A percentile compares a stretch with the other conserved stretches of the same genome.
Evolutionary conservation across 2,329 filamentous ascomycete species (phyloP).

Genomic region (Lasiodiplodia theobromae): DNA sequence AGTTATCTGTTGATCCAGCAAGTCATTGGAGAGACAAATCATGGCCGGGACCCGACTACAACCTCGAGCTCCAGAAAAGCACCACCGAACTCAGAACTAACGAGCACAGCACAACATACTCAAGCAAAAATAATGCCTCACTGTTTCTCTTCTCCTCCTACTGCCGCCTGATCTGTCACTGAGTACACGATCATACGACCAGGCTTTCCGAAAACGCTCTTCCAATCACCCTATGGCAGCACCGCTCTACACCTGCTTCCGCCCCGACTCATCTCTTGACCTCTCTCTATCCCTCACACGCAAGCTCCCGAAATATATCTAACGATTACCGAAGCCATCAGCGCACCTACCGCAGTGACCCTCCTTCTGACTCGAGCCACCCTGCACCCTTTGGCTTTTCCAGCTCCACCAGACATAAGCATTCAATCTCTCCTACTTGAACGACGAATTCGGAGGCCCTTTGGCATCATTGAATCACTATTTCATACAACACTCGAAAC

Average conservation of each 20-base stretch:
- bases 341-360: neutral
- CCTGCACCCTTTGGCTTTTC: neutral
- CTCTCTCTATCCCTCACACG: neutral
- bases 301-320: neutral
- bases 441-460: neutral
- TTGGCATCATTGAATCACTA: neutral
- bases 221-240: too few relatives aligned
- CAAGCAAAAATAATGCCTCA: too few relatives aligned
- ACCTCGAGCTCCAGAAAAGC: neutral
- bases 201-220: too few relatives aligned
- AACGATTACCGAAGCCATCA: neutral
- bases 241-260: too few relatives aligned
- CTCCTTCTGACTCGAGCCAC: neutral
- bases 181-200: too few relatives aligned
- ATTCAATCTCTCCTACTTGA: neutral
- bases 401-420: neutral
- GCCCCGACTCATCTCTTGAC: too few relatives aligned
- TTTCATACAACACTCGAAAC: neutral
- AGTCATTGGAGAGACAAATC: neutral
- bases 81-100: too few relatives aligned
- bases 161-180: too few relatives aligned
- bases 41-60: neutral
- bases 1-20: neutral
- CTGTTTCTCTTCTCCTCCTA: too few relatives aligned
- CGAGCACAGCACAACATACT: too few relatives aligned